A percentile compares a stretch with the other conserved stretches of the same genome.
phyloP scores from a whole-genome alignment of 129 eudicot species.

The Pulicaria dysenterica region DNA sequence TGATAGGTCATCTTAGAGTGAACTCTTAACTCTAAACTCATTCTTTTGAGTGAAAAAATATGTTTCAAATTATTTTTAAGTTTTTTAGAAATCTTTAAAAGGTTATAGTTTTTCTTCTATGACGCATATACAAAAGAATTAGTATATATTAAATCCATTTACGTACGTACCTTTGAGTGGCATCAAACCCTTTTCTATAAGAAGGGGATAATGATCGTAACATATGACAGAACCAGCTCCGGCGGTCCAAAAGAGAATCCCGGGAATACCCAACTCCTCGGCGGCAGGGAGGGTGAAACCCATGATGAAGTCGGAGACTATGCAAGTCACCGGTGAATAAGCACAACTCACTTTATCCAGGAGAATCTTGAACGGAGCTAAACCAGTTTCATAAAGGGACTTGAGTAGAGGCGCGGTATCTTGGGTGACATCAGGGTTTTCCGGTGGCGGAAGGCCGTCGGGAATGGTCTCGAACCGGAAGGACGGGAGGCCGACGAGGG shows the following conservation, averaged over 20 bases:
- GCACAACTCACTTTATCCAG: slow-evolving; percentile 21
- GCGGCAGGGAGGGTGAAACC: slow-evolving; percentile 55
- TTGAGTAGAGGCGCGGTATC: slow-evolving; percentile 30
- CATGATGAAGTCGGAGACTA: slow-evolving; percentile 49
- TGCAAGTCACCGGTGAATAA: slow-evolving; percentile 55
- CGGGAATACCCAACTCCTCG: slow-evolving; percentile 46
- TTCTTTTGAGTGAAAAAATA: too few species aligned
- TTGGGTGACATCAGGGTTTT: slow-evolving; percentile 41
- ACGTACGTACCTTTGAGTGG: slow-evolving; percentile 57
- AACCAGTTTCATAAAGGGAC: slow-evolving; percentile 32
- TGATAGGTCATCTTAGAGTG: too few species aligned
- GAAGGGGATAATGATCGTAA: slow-evolving; percentile 32
- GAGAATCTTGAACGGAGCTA: slow-evolving; percentile 36
- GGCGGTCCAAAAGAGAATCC: slow-evolving; percentile 48
- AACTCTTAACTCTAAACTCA: too few species aligned
- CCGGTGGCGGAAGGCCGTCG: slow-evolving; percentile 46
- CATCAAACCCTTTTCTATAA: slow-evolving; percentile 39
- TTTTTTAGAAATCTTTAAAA: too few species aligned
- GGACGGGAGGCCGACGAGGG: slow-evolving; percentile 42
- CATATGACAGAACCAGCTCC: slow-evolving; percentile 54
- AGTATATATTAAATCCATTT: background rate
- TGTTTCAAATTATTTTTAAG: too few species aligned
- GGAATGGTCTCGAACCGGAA: slow-evolving; percentile 55
- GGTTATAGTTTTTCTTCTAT: too few species aligned
- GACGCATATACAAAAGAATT: background rate